Evolutionary conservation across 225 moss, liverwort and hornwort genomes (phyloP).

Genomic region (Ulota crispa): DNA sequence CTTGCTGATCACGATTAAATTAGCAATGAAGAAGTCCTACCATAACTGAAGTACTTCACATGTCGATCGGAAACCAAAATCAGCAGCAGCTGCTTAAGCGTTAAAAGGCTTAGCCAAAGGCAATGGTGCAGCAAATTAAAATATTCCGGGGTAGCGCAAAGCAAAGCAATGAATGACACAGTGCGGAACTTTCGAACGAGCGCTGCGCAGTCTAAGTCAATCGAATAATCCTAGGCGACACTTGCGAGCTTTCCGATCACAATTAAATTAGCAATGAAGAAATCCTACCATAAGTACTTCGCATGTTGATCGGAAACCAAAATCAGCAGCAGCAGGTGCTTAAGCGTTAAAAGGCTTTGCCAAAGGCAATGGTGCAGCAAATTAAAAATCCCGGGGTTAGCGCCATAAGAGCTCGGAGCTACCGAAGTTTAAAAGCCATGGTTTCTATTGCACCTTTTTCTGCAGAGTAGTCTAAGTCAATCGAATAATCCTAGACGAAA

Average conservation of each 20-base stretch:
- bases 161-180: not conserved
- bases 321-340: not conserved
- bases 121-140: not conserved
- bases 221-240: not conserved
- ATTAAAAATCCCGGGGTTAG: not conserved
- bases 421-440: not conserved
- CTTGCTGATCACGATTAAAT: not conserved
- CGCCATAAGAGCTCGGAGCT: not conserved
- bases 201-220: not conserved
- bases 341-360: not conserved
- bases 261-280: not conserved
- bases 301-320: not conserved
- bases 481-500: not conserved
- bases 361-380: not conserved
- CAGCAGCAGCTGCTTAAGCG: not conserved
- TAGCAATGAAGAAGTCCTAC: not conserved
- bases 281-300: constrained; percentile 3
- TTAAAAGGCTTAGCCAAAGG: not conserved
- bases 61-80: not conserved
- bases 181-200: constrained; percentile 12
- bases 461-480: not conserved
- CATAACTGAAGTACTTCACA: not conserved
- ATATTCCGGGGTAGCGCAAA: not conserved
- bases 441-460: not conserved
- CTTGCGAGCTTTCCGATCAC: not conserved